Base-by-base conservation (phyloP, 371 early-diverging fungal genomes). In the Actinomortierella ambigua region DNA sequence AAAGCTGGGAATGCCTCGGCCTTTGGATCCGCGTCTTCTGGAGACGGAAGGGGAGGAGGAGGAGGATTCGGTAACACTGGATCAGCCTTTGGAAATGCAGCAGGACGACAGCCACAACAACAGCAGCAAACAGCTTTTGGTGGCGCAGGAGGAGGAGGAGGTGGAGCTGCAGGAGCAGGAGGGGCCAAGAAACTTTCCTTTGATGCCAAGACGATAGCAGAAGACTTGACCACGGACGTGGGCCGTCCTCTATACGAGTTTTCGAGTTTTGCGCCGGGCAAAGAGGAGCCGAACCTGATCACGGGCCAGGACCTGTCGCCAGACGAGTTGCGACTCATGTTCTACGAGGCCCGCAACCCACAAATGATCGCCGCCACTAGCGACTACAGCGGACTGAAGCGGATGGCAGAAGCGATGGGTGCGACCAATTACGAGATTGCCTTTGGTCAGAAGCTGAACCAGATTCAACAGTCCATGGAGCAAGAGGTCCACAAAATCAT, bases 271-370 rank as follows among this genome's bases (percentile, higher is more conserved):
- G 88, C 77, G 7, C 88, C 88, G 39, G 86, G 82, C 47, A 88
- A 88, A 64, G 86, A 84, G 48, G 88, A 88, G 48, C 86, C 86
- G 15, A 88, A 86, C 46, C 34, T 88, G 57, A 80, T 88, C 54
- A 78, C 79, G 1, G 88, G 85, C 15, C 78, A 79, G 8, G 88
- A 88, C 50, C 59, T 69, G 59, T 82, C 82, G 57, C 77, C 78
- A 17, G 88, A 88, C 58, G 88, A 88, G 55, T 82, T 85, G 59
- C 80, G 88, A 17, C 56, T 81, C 26, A 67, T 69, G 50, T 88
- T 79, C 57, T 86, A 85, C 57, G 61, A 57, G 20, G 61, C 67
- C 49, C 54, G 58, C 46, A 62, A 73, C 29, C 53, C 57, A 18
- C 40, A 55, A 2, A 18, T 66, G 22, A 15, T 51, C 1, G 67